Conservation (phyloP, 169 alveolate genomes). For the Plasmodium vivax region DNA sequence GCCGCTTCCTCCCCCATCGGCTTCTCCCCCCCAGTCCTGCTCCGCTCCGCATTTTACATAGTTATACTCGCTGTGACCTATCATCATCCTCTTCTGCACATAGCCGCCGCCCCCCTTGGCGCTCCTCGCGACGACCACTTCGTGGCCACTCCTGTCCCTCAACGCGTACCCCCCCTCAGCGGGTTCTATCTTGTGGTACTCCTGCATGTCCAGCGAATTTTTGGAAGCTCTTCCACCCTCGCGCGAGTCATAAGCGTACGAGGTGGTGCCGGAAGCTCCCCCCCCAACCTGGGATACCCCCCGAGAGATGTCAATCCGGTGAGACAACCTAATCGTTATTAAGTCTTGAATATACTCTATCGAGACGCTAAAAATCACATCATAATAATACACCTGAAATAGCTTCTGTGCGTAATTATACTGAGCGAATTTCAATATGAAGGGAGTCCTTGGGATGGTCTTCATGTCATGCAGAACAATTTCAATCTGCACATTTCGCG, state of each 20-base stretch:
- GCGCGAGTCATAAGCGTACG: neutral
- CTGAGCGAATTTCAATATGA: constrained; percentile 80
- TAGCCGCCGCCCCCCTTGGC: neutral
- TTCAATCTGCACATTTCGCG: constrained; percentile 83
- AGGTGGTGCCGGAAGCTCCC: neutral
- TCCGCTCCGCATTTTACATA: neutral
- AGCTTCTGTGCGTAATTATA: constrained; percentile 67
- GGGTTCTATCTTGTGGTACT: constrained; percentile 2
- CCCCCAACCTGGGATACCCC: neutral
- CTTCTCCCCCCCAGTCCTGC: neutral
- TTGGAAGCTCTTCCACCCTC: neutral
- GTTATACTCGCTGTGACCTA: neutral
- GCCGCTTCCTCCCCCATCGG: neutral
- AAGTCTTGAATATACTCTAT: constrained; percentile 69
- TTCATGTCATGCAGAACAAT: constrained; percentile 85
- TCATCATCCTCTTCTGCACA: neutral
- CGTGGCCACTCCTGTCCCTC: neutral
- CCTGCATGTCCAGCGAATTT: constrained; percentile 1
- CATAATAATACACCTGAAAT: constrained; percentile 29
- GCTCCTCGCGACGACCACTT: neutral
- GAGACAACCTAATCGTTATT: constrained; percentile 52
- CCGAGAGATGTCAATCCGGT: neutral
- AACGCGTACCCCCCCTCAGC: neutral
- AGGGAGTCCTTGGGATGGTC: constrained; percentile 86
- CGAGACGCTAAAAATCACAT: constrained; percentile 29